Conservation (phyloP, 768 basidiomycete species). For the Amanita subjunquillea region DNA sequence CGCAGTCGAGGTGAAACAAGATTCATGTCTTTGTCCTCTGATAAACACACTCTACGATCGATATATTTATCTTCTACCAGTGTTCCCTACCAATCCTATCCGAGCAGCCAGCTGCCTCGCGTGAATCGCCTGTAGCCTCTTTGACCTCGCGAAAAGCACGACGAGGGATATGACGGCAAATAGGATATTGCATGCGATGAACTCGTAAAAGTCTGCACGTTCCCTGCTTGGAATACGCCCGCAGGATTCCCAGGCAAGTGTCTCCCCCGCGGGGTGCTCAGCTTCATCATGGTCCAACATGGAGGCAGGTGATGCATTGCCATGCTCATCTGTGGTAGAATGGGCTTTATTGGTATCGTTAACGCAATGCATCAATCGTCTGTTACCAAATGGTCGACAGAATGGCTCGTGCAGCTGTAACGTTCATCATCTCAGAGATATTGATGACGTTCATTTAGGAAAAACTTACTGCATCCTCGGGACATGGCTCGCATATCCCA, state of each 20-base stretch:
- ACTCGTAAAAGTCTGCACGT: constrained; percentile 84
- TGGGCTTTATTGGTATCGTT: constrained; percentile 18
- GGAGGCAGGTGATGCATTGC: constrained; percentile 2
- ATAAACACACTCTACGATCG: neutral
- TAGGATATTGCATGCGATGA: constrained; percentile 72
- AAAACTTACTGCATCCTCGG: constrained; percentile 44
- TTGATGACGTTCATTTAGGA: neutral
- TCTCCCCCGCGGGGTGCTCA: constrained; percentile 35
- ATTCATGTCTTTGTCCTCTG: no score
- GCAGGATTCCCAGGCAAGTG: constrained; percentile 87
- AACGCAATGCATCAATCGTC: constrained; percentile 78
- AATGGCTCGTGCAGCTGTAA: constrained; percentile 74
- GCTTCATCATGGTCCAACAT: neutral
- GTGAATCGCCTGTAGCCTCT: constrained; percentile 59
- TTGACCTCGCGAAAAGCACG: constrained; percentile 60
- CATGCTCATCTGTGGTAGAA: constrained; percentile 8
- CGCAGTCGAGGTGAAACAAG: no score
- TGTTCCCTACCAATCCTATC: constrained; percentile 60
- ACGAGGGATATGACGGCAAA: constrained; percentile 59
- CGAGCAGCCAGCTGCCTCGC: constrained; percentile 78
- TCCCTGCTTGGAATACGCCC: constrained; percentile 77
- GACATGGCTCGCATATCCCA: constrained; percentile 54
- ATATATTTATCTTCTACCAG: constrained; percentile 13
- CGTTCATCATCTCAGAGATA: neutral
- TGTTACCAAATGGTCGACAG: constrained; percentile 94